A percentile compares a stretch with the other conserved stretches of the same genome.
phyloP scores from a whole-genome alignment of 2,329 filamentous ascomycete genomes.

The Curvularia sp. region DNA sequence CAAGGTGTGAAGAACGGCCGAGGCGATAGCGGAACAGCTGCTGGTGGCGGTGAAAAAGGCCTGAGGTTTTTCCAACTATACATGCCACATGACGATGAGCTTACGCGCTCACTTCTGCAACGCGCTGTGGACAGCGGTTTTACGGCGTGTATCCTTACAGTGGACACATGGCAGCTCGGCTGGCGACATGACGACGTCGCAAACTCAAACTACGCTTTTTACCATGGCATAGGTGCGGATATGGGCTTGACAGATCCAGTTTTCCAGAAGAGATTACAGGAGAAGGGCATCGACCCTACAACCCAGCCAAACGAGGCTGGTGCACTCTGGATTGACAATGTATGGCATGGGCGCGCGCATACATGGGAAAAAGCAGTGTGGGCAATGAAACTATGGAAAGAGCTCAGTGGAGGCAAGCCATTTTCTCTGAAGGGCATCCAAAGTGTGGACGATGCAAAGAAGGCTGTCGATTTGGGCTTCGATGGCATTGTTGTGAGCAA shows the following conservation, averaged over 20 bases:
- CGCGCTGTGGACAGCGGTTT: slow-evolving; percentile 64
- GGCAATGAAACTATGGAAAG: slow-evolving; percentile 66
- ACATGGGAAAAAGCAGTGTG: slow-evolving; percentile 73
- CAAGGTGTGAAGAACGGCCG: slow-evolving; percentile 24
- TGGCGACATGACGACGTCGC: slow-evolving; percentile 67
- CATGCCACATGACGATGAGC: slow-evolving; percentile 67
- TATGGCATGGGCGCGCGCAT: slow-evolving; percentile 69
- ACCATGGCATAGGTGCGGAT: slow-evolving; percentile 66
- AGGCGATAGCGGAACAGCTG: slow-evolving; percentile 10
- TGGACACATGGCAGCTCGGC: slow-evolving; percentile 69
- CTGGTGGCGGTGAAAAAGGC: slow-evolving; percentile 11
- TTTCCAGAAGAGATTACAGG: slow-evolving; percentile 62
- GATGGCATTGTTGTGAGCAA: slow-evolving; percentile 75
- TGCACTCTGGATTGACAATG: slow-evolving; percentile 68
- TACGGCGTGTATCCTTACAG: slow-evolving; percentile 65
- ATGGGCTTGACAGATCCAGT: slow-evolving; percentile 66
- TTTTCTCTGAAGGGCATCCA: slow-evolving; percentile 76
- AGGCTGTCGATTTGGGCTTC: slow-evolving; percentile 65
- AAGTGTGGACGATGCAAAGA: slow-evolving; percentile 67
- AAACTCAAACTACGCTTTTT: slow-evolving; percentile 68
- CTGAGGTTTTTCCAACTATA: slow-evolving; percentile 70
- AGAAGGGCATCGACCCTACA: slow-evolving; percentile 61
- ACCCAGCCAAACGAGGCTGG: slow-evolving; percentile 63
- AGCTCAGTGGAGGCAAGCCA: slow-evolving; percentile 62
- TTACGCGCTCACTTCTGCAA: slow-evolving; percentile 64